phyloP scores from a whole-genome alignment of 495 filamentous ascomycete genomes.

The Endocarpon pusillum region DNA sequence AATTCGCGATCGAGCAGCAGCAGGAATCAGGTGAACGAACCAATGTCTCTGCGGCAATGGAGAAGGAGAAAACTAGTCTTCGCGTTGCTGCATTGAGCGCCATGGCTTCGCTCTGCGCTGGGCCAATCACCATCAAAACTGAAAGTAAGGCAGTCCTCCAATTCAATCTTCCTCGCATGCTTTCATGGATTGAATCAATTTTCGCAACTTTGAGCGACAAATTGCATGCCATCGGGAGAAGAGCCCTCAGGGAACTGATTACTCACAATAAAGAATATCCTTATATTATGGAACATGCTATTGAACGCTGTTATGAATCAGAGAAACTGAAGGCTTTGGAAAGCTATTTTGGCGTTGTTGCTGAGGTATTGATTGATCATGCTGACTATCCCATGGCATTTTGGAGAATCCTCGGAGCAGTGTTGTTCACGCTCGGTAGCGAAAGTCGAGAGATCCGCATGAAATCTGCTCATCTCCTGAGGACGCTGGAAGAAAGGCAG shows the following conservation, averaged over 20 bases:
- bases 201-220: conserved; percentile 81
- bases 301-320: conserved; percentile 70
- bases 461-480: conserved; percentile 71
- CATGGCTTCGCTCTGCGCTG: conserved; percentile 86
- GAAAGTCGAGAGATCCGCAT: conserved; percentile 74
- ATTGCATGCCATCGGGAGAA: conserved; percentile 76
- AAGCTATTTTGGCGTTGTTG: conserved; percentile 90
- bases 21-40: conserved; percentile 51
- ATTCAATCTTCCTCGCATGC: conserved; percentile 83
- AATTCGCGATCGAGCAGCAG: conserved; percentile 52
- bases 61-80: conserved; percentile 88
- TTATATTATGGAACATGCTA: conserved; percentile 68
- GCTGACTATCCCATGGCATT: conserved; percentile 66
- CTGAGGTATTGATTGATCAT: conserved; percentile 65
- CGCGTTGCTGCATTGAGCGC: conserved; percentile 80
- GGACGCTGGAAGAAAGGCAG: conserved; percentile 68
- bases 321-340: conserved; percentile 68
- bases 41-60: conserved; percentile 71
- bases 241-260: conserved; percentile 80
- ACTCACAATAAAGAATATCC: conserved; percentile 74
- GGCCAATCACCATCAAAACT: conserved; percentile 73
- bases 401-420: conserved; percentile 76
- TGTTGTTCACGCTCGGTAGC: conserved; percentile 79
- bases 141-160: conserved; percentile 67
- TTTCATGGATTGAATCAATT: conserved; percentile 87